phyloP scores from a whole-genome alignment of 2,329 filamentous ascomycete species.

The Fusarium pilosicola region DNA sequence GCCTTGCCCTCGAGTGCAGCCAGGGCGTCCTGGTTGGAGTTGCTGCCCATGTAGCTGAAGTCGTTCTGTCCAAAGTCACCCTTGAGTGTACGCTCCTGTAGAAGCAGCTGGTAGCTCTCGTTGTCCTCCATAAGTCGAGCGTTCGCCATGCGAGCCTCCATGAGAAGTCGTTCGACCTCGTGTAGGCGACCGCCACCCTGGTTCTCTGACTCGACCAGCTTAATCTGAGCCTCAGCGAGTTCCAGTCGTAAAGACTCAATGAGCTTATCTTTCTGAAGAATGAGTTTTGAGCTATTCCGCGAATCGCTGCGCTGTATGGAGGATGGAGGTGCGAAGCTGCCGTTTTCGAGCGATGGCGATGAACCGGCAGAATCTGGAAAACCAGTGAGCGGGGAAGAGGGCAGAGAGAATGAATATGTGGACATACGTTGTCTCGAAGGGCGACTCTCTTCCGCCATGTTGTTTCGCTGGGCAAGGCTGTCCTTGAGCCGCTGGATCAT shows the following conservation, averaged over 20 bases:
- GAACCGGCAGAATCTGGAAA: slow-evolving; percentile 56
- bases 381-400: slow-evolving; percentile 34
- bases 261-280: slow-evolving; percentile 95
- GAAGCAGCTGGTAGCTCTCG: slow-evolving; percentile 94
- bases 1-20: slow-evolving; percentile 69
- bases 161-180: slow-evolving; percentile 88
- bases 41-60: slow-evolving; percentile 73
- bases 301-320: slow-evolving; percentile 89
- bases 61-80: slow-evolving; percentile 89
- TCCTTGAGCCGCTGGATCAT: slow-evolving; percentile 95
- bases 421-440: slow-evolving; percentile 65
- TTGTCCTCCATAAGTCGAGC: slow-evolving; percentile 98
- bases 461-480: slow-evolving; percentile 79
- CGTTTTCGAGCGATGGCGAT: slow-evolving; percentile 76
- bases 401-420: slow-evolving; percentile 42
- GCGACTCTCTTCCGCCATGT: slow-evolving; percentile 65
- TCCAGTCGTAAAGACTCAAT: slow-evolving; percentile 94
- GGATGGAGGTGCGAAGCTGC: slow-evolving; percentile 86
- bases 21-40: slow-evolving; percentile 71
- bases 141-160: slow-evolving; percentile 95
- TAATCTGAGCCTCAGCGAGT: slow-evolving; percentile 94
- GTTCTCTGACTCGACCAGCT: slow-evolving; percentile 93
- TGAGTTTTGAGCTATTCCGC: slow-evolving; percentile 85
- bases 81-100: slow-evolving; percentile 94
- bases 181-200: slow-evolving; percentile 86